Conservation (phyloP, 805 yeast genomes). For the Blastobotrys robertii region DNA sequence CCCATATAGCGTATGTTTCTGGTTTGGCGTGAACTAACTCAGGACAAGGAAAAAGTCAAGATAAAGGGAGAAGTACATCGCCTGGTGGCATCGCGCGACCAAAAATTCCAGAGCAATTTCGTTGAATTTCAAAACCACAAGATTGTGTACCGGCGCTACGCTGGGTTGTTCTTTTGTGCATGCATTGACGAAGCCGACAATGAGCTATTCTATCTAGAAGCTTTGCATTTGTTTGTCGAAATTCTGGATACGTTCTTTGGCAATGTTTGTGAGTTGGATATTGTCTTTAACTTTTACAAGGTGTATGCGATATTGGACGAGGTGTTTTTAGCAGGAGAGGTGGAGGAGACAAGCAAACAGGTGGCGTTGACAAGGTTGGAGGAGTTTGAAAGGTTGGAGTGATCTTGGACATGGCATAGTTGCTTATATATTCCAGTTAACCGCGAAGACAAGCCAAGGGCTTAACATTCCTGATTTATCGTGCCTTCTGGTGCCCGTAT, state of each 20-base stretch:
- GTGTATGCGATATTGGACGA: slow-evolving; percentile 79
- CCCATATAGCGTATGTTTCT: slow-evolving; percentile 30
- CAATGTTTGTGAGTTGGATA: slow-evolving; percentile 86
- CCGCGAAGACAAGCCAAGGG: too few species aligned
- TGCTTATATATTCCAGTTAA: too few species aligned
- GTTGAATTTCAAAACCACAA: slow-evolving; percentile 60
- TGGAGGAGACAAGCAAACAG: slow-evolving; percentile 73
- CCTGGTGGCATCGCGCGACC: slow-evolving; percentile 72
- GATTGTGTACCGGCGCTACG: slow-evolving; percentile 79
- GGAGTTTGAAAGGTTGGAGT: slow-evolving; percentile 54
- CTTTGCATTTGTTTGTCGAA: slow-evolving; percentile 82
- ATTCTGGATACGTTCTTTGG: slow-evolving; percentile 77
- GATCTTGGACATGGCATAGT: slow-evolving; percentile 9
- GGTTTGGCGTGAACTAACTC: background rate
- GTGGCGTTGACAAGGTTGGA: slow-evolving; percentile 55
- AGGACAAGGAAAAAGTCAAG: slow-evolving; percentile 38
- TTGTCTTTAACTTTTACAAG: slow-evolving; percentile 85
- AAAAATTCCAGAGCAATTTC: slow-evolving; percentile 71
- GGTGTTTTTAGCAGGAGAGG: slow-evolving; percentile 81
- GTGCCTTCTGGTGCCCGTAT: too few species aligned
- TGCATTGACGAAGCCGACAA: slow-evolving; percentile 74
- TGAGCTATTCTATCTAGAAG: slow-evolving; percentile 73
- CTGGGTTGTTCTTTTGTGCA: slow-evolving; percentile 82
- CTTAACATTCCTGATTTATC: too few species aligned
- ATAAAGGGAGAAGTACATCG: slow-evolving; percentile 62